A percentile compares a stretch with the other conserved stretches of the same genome.
phyloP scores from a whole-genome alignment of 73 alveolate species.

The Paramecium octaurelia region DNA sequence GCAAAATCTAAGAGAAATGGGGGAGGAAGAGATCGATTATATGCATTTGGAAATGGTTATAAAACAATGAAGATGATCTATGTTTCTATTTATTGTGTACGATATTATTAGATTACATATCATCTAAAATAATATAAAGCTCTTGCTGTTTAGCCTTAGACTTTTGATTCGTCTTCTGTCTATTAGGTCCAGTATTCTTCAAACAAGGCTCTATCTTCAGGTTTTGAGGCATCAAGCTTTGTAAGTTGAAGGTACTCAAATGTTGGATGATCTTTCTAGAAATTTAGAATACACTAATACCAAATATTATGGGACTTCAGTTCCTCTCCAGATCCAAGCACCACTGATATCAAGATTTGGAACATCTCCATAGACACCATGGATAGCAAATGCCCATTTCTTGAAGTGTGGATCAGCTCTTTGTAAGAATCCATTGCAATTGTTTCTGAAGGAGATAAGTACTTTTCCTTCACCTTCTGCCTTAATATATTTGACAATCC shows the following conservation, averaged over 20 bases:
- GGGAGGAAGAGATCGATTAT: background rate
- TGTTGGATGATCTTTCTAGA: slow-evolving; percentile 22
- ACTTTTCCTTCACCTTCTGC: slow-evolving; percentile 87
- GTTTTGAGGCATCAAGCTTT: slow-evolving; percentile 18
- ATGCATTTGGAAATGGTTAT: background rate
- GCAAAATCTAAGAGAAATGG: background rate
- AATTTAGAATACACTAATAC: background rate
- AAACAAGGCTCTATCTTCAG: background rate
- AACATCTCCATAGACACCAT: slow-evolving; percentile 91
- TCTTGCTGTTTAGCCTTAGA: slow-evolving; percentile 12
- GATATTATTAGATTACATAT: background rate
- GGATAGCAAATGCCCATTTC: slow-evolving; percentile 80
- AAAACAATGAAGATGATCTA: background rate
- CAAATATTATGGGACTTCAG: slow-evolving; percentile 68
- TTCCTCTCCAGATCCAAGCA: slow-evolving; percentile 95
- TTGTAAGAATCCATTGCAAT: slow-evolving; percentile 89
- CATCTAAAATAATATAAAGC: slow-evolving; percentile 37
- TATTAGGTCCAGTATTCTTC: slow-evolving; percentile 9
- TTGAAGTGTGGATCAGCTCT: slow-evolving; percentile 86
- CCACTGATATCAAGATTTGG: slow-evolving; percentile 91
- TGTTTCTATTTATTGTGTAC: background rate
- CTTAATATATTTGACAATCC: slow-evolving; percentile 88
- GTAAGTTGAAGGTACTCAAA: background rate
- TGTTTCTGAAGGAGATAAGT: slow-evolving; percentile 75
- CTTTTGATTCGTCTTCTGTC: slow-evolving; percentile 31